A percentile compares a stretch with the other conserved stretches of the same genome.
Conservation (phyloP, 805 yeast genomes). For the Pichia californica region DNA sequence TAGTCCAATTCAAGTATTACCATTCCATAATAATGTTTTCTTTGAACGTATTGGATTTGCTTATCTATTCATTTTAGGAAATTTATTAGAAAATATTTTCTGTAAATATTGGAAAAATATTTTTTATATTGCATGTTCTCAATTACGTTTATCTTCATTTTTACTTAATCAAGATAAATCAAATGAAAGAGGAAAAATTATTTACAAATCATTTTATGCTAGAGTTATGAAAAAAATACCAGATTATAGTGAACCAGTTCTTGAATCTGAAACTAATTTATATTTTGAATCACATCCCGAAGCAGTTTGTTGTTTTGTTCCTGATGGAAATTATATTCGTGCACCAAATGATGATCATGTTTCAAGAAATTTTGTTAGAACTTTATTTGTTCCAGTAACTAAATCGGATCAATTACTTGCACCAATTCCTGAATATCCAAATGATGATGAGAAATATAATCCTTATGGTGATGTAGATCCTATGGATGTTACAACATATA, state of each 20-base stretch:
- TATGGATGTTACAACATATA: constrained; percentile 38
- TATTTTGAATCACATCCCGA: constrained; percentile 37
- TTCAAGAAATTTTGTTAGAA: constrained; percentile 54
- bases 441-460: constrained; percentile 24
- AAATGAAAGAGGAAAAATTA: constrained; percentile 63
- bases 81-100: constrained; percentile 2
- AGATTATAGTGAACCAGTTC: constrained; percentile 53
- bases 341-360: constrained; percentile 83
- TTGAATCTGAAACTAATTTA: constrained; percentile 37
- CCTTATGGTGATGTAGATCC: constrained; percentile 32
- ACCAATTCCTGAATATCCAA: constrained; percentile 29
- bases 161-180: constrained; percentile 56
- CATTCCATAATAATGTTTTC: constrained; percentile 12
- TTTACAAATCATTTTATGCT: constrained; percentile 46
- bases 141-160: constrained; percentile 75
- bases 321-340: constrained; percentile 75
- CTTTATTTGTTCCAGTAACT: constrained; percentile 77
- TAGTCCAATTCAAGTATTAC: constrained; percentile 27
- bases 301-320: constrained; percentile 55
- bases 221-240: constrained; percentile 26
- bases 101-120: constrained; percentile 47
- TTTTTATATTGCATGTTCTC: constrained; percentile 48
- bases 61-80: constrained; percentile 7
- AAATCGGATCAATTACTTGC: constrained; percentile 60
- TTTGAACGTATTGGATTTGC: constrained; percentile 8